Evolutionary conservation across 2,329 filamentous ascomycete genomes (phyloP).

Genomic region (Colletotrichum paranaense): DNA sequence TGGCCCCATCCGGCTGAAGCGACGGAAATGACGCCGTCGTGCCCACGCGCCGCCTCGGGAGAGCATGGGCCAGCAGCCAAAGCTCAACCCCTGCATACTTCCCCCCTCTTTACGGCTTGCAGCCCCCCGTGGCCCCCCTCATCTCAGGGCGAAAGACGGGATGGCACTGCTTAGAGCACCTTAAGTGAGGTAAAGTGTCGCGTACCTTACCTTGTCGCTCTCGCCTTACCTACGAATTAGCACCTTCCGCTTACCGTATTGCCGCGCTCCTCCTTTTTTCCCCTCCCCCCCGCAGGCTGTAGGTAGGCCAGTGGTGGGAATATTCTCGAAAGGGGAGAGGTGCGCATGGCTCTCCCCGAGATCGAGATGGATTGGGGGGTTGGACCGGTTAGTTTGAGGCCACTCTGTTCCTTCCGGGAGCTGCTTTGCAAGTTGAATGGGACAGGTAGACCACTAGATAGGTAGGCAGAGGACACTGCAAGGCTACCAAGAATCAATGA

Average conservation of each 20-base stretch:
- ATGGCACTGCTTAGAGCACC: slow-evolving; percentile 30
- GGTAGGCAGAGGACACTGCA: neutral
- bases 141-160: slow-evolving; percentile 34
- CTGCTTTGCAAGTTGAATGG: neutral
- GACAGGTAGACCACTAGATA: neutral
- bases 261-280: neutral
- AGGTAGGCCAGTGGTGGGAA: slow-evolving; percentile 27
- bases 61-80: slow-evolving; percentile 28
- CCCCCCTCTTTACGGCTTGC: slow-evolving; percentile 12
- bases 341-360: slow-evolving; percentile 10
- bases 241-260: neutral
- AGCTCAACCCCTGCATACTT: slow-evolving; percentile 15
- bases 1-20: neutral
- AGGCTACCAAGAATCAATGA: neutral
- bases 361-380: neutral
- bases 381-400: slow-evolving; percentile 9
- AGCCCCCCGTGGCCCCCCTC: slow-evolving; percentile 5
- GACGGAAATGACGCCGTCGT: slow-evolving; percentile 20
- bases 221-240: neutral
- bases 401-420: slow-evolving; percentile 25
- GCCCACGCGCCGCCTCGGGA: slow-evolving; percentile 7
- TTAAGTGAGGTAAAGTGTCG: slow-evolving; percentile 31
- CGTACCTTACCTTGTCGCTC: slow-evolving; percentile 6
- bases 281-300: slow-evolving; percentile 6
- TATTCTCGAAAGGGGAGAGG: slow-evolving; percentile 31